Evolutionary conservation across 2,329 filamentous ascomycete species (phyloP), one percentile per base, ranked within the genome.

Genomic region (Pseudogymnoascus sp.): DNA sequence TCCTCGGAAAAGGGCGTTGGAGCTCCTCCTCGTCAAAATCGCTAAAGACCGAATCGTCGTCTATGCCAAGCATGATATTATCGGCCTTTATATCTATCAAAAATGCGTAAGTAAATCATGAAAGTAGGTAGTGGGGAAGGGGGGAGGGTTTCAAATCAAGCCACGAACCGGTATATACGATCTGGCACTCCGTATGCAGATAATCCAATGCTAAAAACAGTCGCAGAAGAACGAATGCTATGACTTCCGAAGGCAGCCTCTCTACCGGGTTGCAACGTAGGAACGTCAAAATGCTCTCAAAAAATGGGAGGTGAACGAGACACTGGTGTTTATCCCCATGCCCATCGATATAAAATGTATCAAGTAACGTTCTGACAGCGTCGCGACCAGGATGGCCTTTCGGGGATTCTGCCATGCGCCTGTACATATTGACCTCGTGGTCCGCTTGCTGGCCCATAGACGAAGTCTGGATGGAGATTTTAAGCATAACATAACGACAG

Each of bases 121-220:
- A 59, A 25, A 18, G 31, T 18, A 28, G 28, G 28, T 31, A 31
- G 28, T 31, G 8, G 2, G 28, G 8, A 8, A 11, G 7, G 2
- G 28, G 7, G 53, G 21, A 23, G 40, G 42, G 34, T 31, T 14
- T 44, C 18, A 64, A 5, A 40, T 62, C 44, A 38, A 44, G 62
- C 14, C 62, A 69, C 66, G 66, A 67, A 81, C 78, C 78, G 62
- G 78, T 77, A 65, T 82, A 78, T 44, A 80, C 74, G 16, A 81
- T 68, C 11, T 75, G 65, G 69, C 78, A 80, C 65, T 81, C 76
- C 25, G 46, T 53, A 65, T 82, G 80, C 1, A 82, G 66, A 65
- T 72, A 81, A 36, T 82, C 77, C 36, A 82, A 65, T 0, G 76
- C 78, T 7, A 77, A 67, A 61, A 82, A 78, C 0, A 81, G 65